Evolutionary conservation across 495 filamentous ascomycete genomes (phyloP).

Genomic region (Cryomyces antarcticus): DNA sequence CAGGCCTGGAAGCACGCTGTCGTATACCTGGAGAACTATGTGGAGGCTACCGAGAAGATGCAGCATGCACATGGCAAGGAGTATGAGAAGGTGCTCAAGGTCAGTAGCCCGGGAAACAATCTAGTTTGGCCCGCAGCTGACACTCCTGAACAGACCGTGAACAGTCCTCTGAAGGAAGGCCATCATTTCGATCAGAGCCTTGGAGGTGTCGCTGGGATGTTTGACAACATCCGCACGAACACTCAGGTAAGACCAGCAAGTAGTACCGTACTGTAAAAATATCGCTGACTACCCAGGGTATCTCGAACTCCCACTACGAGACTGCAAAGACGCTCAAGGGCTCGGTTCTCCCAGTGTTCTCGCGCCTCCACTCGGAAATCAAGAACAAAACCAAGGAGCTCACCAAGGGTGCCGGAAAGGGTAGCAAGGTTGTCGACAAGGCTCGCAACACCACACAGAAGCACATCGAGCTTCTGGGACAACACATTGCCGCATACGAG

Average conservation of each 20-base stretch:
- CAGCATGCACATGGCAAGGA: conserved; percentile 77
- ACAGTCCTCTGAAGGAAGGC: conserved; percentile 64
- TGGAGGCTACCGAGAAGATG: conserved; percentile 61
- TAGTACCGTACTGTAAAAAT: background rate
- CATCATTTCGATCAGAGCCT: conserved; percentile 77
- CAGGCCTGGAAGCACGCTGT: conserved; percentile 92
- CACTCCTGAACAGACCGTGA: conserved; percentile 40
- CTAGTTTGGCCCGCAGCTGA: background rate
- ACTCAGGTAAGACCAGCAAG: conserved; percentile 38
- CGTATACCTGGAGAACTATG: conserved; percentile 75
- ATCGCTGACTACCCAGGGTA: conserved; percentile 27
- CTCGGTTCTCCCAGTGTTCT: conserved; percentile 67
- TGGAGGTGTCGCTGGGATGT: conserved; percentile 69
- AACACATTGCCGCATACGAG: conserved; percentile 58
- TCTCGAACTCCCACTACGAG: conserved; percentile 70
- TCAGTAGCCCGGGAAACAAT: conserved; percentile 12
- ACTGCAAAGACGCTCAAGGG: conserved; percentile 73
- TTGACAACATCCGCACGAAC: conserved; percentile 82
- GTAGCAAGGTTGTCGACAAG: conserved; percentile 77
- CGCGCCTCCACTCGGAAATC: conserved; percentile 83
- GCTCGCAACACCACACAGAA: conserved; percentile 73
- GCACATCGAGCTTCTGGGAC: conserved; percentile 82
- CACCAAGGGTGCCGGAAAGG: conserved; percentile 60
- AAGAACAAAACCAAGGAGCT: conserved; percentile 89
- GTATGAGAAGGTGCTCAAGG: conserved; percentile 86